Evolutionary conservation across 148 eudicot species (phyloP), one percentile per base, ranked within the genome.

Genomic region (Hydrangea macrophylla): DNA sequence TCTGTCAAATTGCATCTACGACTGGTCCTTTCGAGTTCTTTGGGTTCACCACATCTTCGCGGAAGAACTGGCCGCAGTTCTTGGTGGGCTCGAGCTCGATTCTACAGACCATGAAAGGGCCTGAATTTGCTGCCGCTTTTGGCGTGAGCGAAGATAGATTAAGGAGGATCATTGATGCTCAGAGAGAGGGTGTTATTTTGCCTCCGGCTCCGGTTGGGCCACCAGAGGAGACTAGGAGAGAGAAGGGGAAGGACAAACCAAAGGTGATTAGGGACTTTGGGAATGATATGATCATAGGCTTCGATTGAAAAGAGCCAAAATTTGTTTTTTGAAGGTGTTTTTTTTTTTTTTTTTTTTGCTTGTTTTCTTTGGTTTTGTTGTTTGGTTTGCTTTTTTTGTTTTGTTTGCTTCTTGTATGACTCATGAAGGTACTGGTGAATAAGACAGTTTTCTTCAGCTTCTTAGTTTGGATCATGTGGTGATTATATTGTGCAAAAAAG

Each of bases 1-100:
- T 93, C 72, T 90, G 96, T 78, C 98, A 93, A 36, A 88, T 90
- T 7, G 92, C 96, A 37, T 88, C 98, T 2, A 59, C 88, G 33
- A 37, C 78, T 1, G 94, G 92, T 11, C 83, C 96, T 0, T 85
- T 93, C 18, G 96, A 81, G 86, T 93, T 93, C 79, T 86, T 92
- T 12, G 98, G 96, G 32, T 90, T 92, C 75, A 75, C 92, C 24
- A 90, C 96, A 9, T 90, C 96, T 0, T 80, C 96, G 1, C 63
- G 65, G 7, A 70, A 60, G 42, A 92, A 90, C 75, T 58, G 75
- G 28, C 98, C 98, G 0, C 96, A 90, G 80, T 92, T 92, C 82
- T 64, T 92, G 9, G 84, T 79, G 7, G 98, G 98, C 0, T 67
- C 75, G 8, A 65, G 71, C 73, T 92, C 98, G 0, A 30, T 90